Conservation (phyloP, 768 basidiomycete genomes). For the Boletus sp. region DNA sequence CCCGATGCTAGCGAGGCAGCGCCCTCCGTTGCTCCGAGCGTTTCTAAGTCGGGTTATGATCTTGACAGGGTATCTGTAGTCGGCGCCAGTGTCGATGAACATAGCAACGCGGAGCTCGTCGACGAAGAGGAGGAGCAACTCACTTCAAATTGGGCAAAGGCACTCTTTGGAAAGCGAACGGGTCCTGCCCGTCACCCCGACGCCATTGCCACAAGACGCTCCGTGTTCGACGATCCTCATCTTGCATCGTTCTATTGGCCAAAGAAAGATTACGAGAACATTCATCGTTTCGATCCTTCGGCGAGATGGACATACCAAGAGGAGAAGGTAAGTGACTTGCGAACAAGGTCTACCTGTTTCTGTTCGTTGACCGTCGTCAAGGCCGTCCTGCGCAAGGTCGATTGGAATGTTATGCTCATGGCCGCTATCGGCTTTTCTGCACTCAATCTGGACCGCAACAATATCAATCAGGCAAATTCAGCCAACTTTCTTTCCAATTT, state of each 20-base stretch:
- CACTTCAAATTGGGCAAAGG: background rate
- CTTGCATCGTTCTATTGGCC: no score
- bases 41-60: background rate
- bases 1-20: background rate
- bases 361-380: no score
- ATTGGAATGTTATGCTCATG: constrained; percentile 43
- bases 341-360: no score
- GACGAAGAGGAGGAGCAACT: constrained; percentile 2
- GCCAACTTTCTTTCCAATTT: constrained; percentile 59
- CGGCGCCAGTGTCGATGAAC: background rate
- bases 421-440: constrained; percentile 57
- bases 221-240: constrained; percentile 38
- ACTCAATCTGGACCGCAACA: constrained; percentile 52
- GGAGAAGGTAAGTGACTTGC: constrained; percentile 39
- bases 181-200: constrained; percentile 25
- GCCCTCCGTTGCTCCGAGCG: background rate
- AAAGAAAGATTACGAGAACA: no score
- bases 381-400: no score
- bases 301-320: constrained; percentile 42
- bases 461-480: constrained; percentile 57
- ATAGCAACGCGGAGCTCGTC: background rate
- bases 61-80: background rate
- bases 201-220: constrained; percentile 47
- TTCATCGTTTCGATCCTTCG: no score
- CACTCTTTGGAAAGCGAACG: background rate